These are phyloP conservation scores for Phalaenopsis equestris DNA, from an alignment of 106 monocot species.

Conservation along the genomic window DNA sequence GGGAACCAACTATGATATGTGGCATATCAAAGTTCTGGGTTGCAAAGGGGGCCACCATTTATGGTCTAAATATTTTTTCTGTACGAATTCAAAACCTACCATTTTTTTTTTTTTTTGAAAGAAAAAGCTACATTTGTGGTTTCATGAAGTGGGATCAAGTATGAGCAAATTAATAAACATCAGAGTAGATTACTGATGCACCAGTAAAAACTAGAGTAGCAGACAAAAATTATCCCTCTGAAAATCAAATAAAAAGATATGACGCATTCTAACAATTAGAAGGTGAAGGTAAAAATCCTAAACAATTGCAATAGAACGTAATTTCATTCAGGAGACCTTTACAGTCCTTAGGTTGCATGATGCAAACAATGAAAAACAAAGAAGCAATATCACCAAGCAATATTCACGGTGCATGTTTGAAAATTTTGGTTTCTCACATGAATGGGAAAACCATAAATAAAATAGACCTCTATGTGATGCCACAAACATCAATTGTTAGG, in stretches of 20 bases:
- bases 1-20: too few relatives aligned
- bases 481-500: neutral
- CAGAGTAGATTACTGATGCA: neutral
- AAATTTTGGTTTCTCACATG: neutral
- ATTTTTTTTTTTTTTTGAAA: too few relatives aligned
- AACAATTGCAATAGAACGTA: too few relatives aligned
- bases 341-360: neutral
- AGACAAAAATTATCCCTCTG: neutral
- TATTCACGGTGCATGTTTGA: neutral
- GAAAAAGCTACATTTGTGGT: too few relatives aligned
- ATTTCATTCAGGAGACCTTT: neutral
- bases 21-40: too few relatives aligned
- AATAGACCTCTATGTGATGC: neutral
- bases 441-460: slow-evolving; percentile 1
- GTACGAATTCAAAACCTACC: too few relatives aligned
- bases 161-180: neutral
- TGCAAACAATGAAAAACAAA: neutral
- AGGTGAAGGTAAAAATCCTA: neutral
- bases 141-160: too few relatives aligned
- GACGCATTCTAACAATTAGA: neutral
- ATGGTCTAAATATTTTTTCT: too few relatives aligned
- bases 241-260: neutral
- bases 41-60: too few relatives aligned
- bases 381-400: neutral
- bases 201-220: neutral